Conservation (phyloP, 805 yeast genomes). For the Sugiyamaella smithiae region DNA sequence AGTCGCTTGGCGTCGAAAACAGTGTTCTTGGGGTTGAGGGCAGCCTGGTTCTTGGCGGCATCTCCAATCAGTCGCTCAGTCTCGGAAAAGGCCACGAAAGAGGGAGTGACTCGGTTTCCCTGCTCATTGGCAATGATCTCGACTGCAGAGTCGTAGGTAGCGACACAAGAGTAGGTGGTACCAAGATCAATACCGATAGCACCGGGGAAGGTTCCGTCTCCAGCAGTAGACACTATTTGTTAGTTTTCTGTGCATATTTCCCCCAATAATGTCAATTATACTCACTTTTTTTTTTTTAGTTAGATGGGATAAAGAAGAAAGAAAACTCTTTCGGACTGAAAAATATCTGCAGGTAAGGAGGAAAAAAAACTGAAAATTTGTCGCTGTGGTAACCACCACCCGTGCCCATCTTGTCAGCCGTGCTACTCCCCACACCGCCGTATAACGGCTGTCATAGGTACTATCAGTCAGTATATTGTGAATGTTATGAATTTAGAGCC, state of each 20-base stretch:
- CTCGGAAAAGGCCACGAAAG: slow-evolving; percentile 92
- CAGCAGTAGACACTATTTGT: slow-evolving; percentile 31
- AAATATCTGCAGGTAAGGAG: slow-evolving; percentile 1
- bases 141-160: slow-evolving; percentile 89
- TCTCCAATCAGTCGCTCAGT: slow-evolving; percentile 93
- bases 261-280: not conserved
- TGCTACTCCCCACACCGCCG: too few relatives aligned
- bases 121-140: slow-evolving; percentile 97
- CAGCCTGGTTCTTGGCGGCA: slow-evolving; percentile 97
- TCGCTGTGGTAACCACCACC: slow-evolving; percentile 7
- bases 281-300: slow-evolving; percentile 12
- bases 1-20: slow-evolving; percentile 86
- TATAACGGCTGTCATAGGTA: too few relatives aligned
- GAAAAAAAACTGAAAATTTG: slow-evolving; percentile 13
- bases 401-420: too few relatives aligned
- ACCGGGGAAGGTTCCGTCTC: slow-evolving; percentile 99
- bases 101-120: slow-evolving; percentile 98
- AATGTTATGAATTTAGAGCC: too few relatives aligned
- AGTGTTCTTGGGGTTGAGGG: slow-evolving; percentile 87
- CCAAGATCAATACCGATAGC: slow-evolving; percentile 99
- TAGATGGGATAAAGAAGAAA: slow-evolving; percentile 3
- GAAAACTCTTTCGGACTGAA: slow-evolving; percentile 7
- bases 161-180: slow-evolving; percentile 95
- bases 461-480: too few relatives aligned
- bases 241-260: not conserved